Conservation (phyloP, 306 rosid species). For the Cucumis cinereus region DNA sequence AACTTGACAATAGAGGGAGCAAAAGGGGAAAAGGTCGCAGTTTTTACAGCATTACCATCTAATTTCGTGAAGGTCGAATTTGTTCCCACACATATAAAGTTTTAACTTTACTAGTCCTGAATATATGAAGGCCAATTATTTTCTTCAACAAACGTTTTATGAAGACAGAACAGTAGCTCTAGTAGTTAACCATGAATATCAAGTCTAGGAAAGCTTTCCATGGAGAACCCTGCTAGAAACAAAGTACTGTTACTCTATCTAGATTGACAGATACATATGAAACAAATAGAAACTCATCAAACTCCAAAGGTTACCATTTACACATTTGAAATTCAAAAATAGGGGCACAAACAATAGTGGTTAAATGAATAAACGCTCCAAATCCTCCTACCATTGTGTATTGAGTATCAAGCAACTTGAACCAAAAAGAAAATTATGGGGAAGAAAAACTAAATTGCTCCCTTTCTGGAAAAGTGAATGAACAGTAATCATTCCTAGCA, state of each 20-base stretch:
- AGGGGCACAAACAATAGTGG: neutral
- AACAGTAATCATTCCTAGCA: neutral
- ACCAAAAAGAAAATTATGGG: neutral
- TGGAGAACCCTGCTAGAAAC: slow-evolving; percentile 31
- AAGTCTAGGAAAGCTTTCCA: slow-evolving; percentile 17
- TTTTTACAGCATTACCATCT: neutral
- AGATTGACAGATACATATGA: neutral
- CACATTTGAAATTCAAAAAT: neutral
- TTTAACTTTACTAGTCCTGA: neutral
- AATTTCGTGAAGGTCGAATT: neutral
- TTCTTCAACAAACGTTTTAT: neutral
- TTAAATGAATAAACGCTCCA: neutral
- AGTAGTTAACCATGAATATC: neutral
- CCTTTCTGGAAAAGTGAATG: neutral
- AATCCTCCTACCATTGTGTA: neutral
- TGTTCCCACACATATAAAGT: neutral
- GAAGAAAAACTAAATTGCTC: neutral
- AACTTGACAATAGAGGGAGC: neutral
- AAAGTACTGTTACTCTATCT: neutral
- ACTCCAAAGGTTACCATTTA: neutral
- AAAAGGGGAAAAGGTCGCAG: neutral
- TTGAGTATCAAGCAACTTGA: neutral
- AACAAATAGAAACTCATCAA: neutral
- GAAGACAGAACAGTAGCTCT: neutral
- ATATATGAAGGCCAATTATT: too few relatives aligned